Base-by-base conservation (phyloP, 345 rosid genomes). In the Trapa incisa region DNA sequence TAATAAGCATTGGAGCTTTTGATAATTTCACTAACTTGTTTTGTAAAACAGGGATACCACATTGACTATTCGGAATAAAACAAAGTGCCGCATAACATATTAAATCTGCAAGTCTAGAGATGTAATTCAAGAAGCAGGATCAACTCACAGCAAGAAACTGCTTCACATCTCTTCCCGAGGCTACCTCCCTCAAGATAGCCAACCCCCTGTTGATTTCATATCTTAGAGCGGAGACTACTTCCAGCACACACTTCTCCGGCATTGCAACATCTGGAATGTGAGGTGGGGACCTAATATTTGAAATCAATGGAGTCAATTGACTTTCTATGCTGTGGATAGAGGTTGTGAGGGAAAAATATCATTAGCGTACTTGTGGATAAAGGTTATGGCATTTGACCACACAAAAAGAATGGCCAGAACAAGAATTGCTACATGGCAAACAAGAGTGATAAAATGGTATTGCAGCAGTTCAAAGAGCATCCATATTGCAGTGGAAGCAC, bases 391-490 rank as follows among this genome's bases (percentile, higher is more conserved):
- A 69, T 86, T 85, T 35, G 99, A 80, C 97, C 95, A 91, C 75
- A 94, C 73, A 76, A 89, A 94, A 64, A 89, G 81, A 56, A 86
- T 57, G 16, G 87, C 81, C 60, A 94, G 79, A 63, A 86, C 71
- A n/a, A 85, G 75, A 13, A 91, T 87, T 38, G 73, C 74, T 3
- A 71, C 39, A 66, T 87, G 91, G 82, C 92, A 87, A 60, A 89
- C 70, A 72, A 84, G 74, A 16, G 92, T 85, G 53, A 94, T 68
- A 63, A 91, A 75, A 73, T 80, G 77, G 79, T 83, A 89, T 43
- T 85, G 89, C 17, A 89, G 75, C 78, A 88, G 69, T 48, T 92
- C 99, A 75, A 94, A 94, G 63, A 94, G 80, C 66, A 87, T 37
- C 97, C 97, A 91, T 39, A 87, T 47, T 70, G 76, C 74, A 65